Conservation (phyloP, 2,329 filamentous ascomycete genomes). For the Cladosporium sp. region DNA sequence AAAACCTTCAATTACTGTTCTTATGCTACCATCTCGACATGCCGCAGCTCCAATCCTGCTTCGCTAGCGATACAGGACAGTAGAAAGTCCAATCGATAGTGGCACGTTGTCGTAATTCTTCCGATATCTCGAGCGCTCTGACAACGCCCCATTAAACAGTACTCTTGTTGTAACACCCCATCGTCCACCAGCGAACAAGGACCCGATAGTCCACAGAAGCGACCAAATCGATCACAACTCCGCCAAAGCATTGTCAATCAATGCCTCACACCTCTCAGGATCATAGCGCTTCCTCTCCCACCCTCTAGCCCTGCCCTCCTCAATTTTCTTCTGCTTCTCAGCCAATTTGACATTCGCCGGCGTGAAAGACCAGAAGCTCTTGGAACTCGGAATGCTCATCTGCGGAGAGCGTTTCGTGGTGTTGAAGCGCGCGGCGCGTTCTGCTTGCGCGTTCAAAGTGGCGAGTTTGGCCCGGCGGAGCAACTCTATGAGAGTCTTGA, state of each 20-base stretch:
- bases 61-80: too few species aligned
- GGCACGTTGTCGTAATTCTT: too few species aligned
- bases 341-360: slow-evolving; percentile 19
- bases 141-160: too few species aligned
- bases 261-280: slow-evolving; percentile 20
- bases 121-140: too few species aligned
- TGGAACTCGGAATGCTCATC: slow-evolving; percentile 5
- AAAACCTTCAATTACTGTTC: too few species aligned
- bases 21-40: too few species aligned
- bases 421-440: slow-evolving; percentile 11
- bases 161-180: too few species aligned
- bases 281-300: slow-evolving; percentile 29
- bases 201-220: too few species aligned
- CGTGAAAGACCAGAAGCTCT: slow-evolving; percentile 20
- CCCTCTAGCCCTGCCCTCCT: slow-evolving; percentile 24
- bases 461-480: slow-evolving; percentile 25
- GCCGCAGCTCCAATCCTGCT: too few species aligned
- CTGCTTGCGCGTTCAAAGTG: slow-evolving; percentile 17
- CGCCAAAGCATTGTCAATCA: slow-evolving; percentile 27
- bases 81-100: too few species aligned
- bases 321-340: slow-evolving; percentile 25
- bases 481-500: slow-evolving; percentile 32
- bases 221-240: slow-evolving; percentile 30
- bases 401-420: background rate
- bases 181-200: too few species aligned